Conservation (phyloP, 2,329 filamentous ascomycete species). For the Cladosporium cucumerinum region DNA sequence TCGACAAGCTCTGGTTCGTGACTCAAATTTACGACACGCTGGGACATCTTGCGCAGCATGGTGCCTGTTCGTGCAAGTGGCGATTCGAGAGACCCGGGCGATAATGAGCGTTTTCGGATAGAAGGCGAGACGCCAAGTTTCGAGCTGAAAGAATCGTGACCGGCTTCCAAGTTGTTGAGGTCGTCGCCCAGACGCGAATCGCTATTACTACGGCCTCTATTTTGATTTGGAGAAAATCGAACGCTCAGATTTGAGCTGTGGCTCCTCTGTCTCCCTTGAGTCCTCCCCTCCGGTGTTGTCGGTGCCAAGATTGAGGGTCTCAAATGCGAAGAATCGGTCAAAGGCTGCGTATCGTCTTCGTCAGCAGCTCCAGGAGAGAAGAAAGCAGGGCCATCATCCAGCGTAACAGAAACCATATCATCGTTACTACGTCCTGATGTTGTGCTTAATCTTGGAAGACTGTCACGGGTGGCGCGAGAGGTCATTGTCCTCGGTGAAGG, state of each 20-base stretch:
- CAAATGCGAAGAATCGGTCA: constrained; percentile 56
- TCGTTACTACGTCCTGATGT: constrained; percentile 22
- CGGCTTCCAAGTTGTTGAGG: constrained; percentile 58
- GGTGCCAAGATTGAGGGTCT: constrained; percentile 55
- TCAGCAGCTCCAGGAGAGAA: constrained; percentile 44
- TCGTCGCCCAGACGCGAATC: constrained; percentile 59
- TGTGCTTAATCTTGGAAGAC: constrained; percentile 31
- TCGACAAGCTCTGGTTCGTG: constrained; percentile 81
- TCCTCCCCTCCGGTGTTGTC: constrained; percentile 40
- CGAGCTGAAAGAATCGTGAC: constrained; percentile 50
- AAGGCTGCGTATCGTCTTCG: constrained; percentile 57
- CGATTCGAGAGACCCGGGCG: constrained; percentile 41
- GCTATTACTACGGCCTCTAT: constrained; percentile 32
- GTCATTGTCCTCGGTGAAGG: constrained; percentile 10
- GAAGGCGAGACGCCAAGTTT: constrained; percentile 55
- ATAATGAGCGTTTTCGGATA: constrained; percentile 47
- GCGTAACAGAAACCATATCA: constrained; percentile 44
- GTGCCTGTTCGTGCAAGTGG: constrained; percentile 49
- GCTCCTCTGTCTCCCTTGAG: constrained; percentile 45
- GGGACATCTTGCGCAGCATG: constrained; percentile 72
- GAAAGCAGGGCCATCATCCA: constrained; percentile 53
- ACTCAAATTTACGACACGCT: constrained; percentile 95
- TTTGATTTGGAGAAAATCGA: constrained; percentile 44
- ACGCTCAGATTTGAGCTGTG: constrained; percentile 50
- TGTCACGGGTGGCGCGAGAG: constrained; percentile 23